These are phyloP conservation scores for Rossbeevera mucosa DNA, from an alignment of 768 basidiomycete genomes.

Conservation along the genomic window DNA sequence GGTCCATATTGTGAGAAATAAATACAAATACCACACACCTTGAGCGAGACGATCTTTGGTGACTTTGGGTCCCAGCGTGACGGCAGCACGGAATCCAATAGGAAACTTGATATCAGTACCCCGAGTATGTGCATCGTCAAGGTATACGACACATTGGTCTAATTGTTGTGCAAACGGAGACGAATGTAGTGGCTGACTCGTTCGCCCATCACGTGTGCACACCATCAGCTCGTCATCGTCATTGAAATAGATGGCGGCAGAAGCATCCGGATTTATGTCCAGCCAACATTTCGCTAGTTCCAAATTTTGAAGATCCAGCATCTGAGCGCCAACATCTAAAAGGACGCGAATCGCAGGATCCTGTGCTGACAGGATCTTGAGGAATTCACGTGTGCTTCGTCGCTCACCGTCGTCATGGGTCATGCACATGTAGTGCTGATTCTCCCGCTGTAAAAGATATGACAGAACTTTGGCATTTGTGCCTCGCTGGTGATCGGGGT, in stretches of 20 bases:
- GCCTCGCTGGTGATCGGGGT: constrained; percentile 21
- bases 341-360: constrained; percentile 38
- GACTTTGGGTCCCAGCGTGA: constrained; percentile 34
- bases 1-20: background rate
- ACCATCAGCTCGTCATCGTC: constrained; percentile 29
- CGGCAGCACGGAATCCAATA: constrained; percentile 27
- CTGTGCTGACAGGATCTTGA: constrained; percentile 30
- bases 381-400: constrained; percentile 1
- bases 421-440: constrained; percentile 10
- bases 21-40: background rate
- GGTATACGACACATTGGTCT: constrained; percentile 31
- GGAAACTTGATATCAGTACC: constrained; percentile 37
- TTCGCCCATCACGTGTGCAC: constrained; percentile 15
- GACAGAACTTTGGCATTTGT: constrained; percentile 40
- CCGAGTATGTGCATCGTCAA: constrained; percentile 36
- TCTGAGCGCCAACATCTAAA: constrained; percentile 53
- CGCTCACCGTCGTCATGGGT: background rate
- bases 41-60: constrained; percentile 30
- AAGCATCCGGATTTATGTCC: background rate
- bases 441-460: constrained; percentile 24
- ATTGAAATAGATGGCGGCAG: constrained; percentile 26
- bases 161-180: constrained; percentile 28
- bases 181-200: constrained; percentile 18
- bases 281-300: constrained; percentile 42
- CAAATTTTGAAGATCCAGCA: constrained; percentile 43